Percentiles rank a stretch among this genome's conserved stretches.
Evolutionary conservation across 768 basidiomycete species (phyloP).

Genomic region (Hemileccinum rubropunctum): DNA sequence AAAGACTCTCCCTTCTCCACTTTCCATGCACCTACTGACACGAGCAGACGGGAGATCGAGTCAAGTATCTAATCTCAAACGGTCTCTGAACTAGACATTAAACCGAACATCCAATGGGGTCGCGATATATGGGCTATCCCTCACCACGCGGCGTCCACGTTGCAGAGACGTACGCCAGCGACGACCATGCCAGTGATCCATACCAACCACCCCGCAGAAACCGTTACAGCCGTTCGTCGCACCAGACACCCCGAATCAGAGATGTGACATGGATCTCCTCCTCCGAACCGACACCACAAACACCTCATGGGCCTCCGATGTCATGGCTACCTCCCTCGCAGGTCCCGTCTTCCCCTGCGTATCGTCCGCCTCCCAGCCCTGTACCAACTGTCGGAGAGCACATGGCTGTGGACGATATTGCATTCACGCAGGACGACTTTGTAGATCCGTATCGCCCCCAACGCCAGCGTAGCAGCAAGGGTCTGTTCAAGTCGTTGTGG

Average conservation of each 20-base stretch:
- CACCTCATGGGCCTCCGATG: constrained; percentile 3
- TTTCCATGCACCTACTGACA: too few species aligned
- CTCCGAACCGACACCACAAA: constrained; percentile 12
- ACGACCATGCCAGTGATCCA: constrained; percentile 9
- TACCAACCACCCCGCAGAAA: constrained; percentile 14
- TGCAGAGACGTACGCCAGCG: constrained; percentile 9
- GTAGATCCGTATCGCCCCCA: constrained; percentile 7
- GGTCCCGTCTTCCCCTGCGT: constrained; percentile 10
- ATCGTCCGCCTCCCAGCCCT: constrained; percentile 21
- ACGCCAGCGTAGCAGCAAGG: constrained; percentile 5
- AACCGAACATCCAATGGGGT: constrained; percentile 21
- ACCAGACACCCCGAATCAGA: constrained; percentile 21
- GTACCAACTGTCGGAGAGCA: constrained; percentile 29
- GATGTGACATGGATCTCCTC: constrained; percentile 26
- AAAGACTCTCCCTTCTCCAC: too few species aligned
- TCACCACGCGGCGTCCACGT: constrained; percentile 25
- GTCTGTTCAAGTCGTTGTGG: constrained; percentile 32
- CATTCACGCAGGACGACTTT: background rate
- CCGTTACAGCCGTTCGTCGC: constrained; percentile 19
- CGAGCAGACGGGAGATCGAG: too few species aligned
- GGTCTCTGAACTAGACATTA: too few species aligned
- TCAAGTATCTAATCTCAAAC: too few species aligned
- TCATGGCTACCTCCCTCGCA: constrained; percentile 5
- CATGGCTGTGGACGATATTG: constrained; percentile 24
- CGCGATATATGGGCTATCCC: constrained; percentile 15